Base-by-base conservation (phyloP, 805 yeast genomes). In the Cyberlindnera maclurae region DNA sequence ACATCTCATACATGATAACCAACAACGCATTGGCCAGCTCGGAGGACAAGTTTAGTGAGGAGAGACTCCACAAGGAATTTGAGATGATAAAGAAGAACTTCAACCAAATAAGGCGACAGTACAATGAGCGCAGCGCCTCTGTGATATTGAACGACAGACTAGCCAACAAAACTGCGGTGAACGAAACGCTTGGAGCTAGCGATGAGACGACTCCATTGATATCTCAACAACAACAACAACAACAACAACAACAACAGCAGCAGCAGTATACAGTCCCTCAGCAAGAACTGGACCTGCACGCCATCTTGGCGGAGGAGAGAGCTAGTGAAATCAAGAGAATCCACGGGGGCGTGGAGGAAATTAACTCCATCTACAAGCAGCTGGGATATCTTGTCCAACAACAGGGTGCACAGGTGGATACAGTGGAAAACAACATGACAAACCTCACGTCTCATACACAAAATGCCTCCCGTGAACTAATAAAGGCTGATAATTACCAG, bases 351-450 rank as follows among this genome's bases (percentile, higher is more conserved):
- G 86, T 88, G 10, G 73, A 70, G 38, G 96, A 89, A 47, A 85
- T 89, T 31, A 88, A 89, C 58, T 71, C 87, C 9, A 88, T 89
- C 4, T 88, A 87, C 58, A 77, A 78, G 47, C 95, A 88, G 51
- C 60, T 89, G 40, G 87, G 88, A 12, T 71, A 76, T 29, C 63
- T 89, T 50, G 93, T 89, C 2, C 67, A 71, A 37, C 89, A 86
- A 58, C 97, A 89, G 57, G 96, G 95, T 5, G 79, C 74, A 24
- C 88, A 84, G 48, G 70, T 89, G 13, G 95, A 87, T 53, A 76
- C 88, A 0, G 77, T 89, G 13, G 96, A 87, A 54, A 86, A 81
- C 44, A 87, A 87, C 59, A 67, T 89, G 33, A 62, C 78, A 18
- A 75, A 71, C 33, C 65, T 82, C 43, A 75, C 79, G 5, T 70